Evolutionary conservation across 1,284 basidiomycete genomes (phyloP).

Genomic region (Sanghuangporus sanghuang): DNA sequence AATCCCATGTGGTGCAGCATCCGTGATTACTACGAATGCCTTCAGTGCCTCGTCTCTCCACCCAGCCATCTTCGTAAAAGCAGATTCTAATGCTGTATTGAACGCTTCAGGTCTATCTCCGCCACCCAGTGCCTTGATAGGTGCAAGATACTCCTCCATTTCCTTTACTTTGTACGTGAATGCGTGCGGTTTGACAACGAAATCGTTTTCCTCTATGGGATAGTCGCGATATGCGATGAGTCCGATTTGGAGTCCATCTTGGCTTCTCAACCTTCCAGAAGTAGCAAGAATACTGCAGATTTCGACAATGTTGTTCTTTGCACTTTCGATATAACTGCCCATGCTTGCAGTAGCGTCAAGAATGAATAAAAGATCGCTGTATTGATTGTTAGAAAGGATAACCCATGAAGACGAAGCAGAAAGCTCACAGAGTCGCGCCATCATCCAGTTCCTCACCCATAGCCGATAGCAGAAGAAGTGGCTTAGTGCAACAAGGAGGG

Average conservation of each 20-base stretch:
- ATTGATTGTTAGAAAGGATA: too few species aligned
- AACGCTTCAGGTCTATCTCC: conserved; percentile 16
- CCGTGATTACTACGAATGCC: conserved; percentile 47
- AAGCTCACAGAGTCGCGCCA: too few species aligned
- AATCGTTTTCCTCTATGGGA: not conserved
- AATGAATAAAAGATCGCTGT: conserved; percentile 2
- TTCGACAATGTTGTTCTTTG: conserved; percentile 6
- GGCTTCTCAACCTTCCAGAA: not conserved
- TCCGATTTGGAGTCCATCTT: not conserved
- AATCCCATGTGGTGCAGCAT: conserved; percentile 53
- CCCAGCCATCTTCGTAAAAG: conserved; percentile 33
- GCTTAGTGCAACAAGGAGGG: too few species aligned
- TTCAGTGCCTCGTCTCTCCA: conserved; percentile 49
- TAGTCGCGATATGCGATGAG: conserved; percentile 6
- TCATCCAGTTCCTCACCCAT: too few species aligned
- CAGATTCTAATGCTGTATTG: conserved; percentile 59
- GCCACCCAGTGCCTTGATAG: not conserved
- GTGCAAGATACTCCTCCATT: not conserved
- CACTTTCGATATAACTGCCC: conserved; percentile 1
- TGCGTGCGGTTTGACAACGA: not conserved
- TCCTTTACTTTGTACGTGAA: not conserved
- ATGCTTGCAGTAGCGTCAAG: conserved; percentile 1
- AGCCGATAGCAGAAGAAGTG: too few species aligned
- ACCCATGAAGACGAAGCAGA: not conserved
- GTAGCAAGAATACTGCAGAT: not conserved